Evolutionary conservation across 1,284 basidiomycete species (phyloP).

Genomic region (Stygiomarasmius scandens): DNA sequence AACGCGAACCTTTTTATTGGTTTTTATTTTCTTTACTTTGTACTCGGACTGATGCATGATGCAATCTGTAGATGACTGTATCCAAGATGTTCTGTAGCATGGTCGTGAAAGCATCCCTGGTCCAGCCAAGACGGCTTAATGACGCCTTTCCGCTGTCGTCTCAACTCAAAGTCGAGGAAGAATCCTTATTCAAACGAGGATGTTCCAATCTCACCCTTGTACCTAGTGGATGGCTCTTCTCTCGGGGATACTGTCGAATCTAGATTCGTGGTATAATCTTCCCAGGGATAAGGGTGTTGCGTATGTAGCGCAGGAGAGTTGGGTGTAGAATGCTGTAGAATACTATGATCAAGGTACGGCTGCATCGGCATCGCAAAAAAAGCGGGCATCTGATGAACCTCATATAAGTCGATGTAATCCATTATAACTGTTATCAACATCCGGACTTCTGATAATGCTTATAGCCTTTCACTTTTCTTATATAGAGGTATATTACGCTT

Average conservation of each 20-base stretch:
- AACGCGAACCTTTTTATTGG: constrained; percentile 23
- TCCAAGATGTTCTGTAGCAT: constrained; percentile 44
- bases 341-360: constrained; percentile 42
- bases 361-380: no score
- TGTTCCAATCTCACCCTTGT: constrained; percentile 68
- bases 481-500: no score
- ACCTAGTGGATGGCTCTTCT: constrained; percentile 61
- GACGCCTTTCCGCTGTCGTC: constrained; percentile 39
- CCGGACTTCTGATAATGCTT: no score
- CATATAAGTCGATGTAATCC: no score
- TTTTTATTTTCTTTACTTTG: background rate
- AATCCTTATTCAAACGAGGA: constrained; percentile 59
- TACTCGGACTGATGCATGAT: background rate
- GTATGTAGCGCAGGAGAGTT: constrained; percentile 80
- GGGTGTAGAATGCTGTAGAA: constrained; percentile 74
- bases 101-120: constrained; percentile 41
- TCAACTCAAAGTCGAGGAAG: constrained; percentile 51
- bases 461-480: no score
- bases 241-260: constrained; percentile 57
- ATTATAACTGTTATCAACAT: no score
- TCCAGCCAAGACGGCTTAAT: constrained; percentile 28
- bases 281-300: constrained; percentile 68
- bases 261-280: constrained; percentile 65
- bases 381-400: no score
- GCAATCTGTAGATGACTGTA: constrained; percentile 36